Conservation (phyloP, 1,284 basidiomycete genomes). For the Paramarasmius palmivorus region DNA sequence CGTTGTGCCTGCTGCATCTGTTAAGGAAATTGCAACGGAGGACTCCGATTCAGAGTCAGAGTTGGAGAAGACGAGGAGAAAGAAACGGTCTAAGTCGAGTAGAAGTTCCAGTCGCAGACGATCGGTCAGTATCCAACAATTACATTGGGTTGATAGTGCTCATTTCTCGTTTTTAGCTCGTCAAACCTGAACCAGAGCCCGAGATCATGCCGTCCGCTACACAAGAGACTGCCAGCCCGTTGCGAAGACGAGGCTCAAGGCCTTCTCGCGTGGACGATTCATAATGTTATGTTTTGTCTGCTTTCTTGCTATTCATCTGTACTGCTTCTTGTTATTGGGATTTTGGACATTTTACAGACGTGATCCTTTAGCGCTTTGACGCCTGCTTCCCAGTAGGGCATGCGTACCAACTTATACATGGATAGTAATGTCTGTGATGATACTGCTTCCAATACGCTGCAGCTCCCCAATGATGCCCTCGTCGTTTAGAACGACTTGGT, state of each 20-base stretch:
- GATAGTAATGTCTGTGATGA: constrained; percentile 56
- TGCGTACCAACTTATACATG: constrained; percentile 24
- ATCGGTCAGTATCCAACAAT: neutral
- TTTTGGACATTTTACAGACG: too few species aligned
- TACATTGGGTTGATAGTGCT: neutral
- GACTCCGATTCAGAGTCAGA: neutral
- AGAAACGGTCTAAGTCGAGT: neutral
- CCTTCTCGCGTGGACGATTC: constrained; percentile 22
- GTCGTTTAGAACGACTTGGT: constrained; percentile 74
- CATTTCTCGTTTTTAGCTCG: neutral
- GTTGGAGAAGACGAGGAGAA: neutral
- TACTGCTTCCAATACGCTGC: constrained; percentile 71
- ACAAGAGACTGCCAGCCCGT: constrained; percentile 18
- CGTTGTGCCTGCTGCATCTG: neutral
- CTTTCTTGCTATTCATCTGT: too few species aligned
- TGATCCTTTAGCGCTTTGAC: too few species aligned
- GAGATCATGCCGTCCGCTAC: constrained; percentile 6
- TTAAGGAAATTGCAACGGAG: neutral
- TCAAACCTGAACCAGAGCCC: constrained; percentile 16
- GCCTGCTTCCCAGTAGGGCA: too few species aligned
- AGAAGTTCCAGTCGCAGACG: constrained; percentile 22
- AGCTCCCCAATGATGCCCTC: constrained; percentile 76
- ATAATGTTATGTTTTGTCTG: too few species aligned
- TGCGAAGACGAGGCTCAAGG: constrained; percentile 44
- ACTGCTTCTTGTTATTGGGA: too few species aligned